Conservation (phyloP, 2,329 filamentous ascomycete genomes). For the Colletotrichum sp. region DNA sequence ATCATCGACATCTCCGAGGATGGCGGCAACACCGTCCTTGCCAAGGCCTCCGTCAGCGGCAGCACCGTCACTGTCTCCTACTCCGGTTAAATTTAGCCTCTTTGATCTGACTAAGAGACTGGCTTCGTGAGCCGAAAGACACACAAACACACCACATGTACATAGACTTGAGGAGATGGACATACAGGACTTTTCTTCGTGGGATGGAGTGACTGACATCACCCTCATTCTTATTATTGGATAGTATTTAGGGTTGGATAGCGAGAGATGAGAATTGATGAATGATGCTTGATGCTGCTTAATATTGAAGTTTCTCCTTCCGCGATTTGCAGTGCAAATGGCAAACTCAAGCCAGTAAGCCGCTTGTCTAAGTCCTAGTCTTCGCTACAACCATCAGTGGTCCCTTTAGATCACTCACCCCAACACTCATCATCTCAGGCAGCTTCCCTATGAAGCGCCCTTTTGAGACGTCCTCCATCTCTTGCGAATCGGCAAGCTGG, state of each 20-base stretch:
- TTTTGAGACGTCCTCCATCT: background rate
- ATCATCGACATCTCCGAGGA: conserved; percentile 24
- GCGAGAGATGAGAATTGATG: background rate
- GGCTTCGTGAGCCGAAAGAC: background rate
- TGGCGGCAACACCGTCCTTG: conserved; percentile 5
- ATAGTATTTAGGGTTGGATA: background rate
- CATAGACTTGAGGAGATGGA: background rate
- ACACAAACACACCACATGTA: background rate
- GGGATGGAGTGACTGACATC: background rate
- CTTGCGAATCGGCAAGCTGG: background rate
- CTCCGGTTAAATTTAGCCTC: background rate
- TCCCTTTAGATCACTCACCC: background rate
- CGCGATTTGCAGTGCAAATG: background rate
- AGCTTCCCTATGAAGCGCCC: background rate
- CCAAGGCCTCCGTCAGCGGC: conserved; percentile 12
- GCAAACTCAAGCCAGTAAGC: background rate
- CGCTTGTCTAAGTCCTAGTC: background rate
- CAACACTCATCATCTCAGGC: background rate
- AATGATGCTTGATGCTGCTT: background rate
- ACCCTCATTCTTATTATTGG: background rate
- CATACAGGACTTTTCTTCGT: background rate
- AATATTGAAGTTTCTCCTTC: background rate
- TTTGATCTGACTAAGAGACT: background rate
- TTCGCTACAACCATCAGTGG: background rate
- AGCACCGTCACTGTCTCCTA: conserved; percentile 11